Percentiles rank a stretch among this genome's conserved stretches.
Conservation (phyloP, 2,329 filamentous ascomycete genomes). For the Diaporthe citrichinensis region DNA sequence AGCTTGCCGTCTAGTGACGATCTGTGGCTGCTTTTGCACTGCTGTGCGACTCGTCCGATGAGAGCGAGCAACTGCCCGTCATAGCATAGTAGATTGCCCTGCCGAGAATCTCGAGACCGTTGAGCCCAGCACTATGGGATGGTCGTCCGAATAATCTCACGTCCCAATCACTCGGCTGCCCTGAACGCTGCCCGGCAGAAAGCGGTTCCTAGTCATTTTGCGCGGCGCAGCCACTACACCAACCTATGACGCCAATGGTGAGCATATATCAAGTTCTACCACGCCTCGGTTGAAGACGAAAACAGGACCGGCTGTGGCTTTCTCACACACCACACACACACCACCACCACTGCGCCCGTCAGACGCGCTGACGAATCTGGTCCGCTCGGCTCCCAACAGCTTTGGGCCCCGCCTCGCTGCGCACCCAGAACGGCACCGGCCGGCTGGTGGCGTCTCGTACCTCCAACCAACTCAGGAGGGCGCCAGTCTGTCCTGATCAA, state of each 20-base stretch:
- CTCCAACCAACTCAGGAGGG: not conserved
- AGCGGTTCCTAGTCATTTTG: not conserved
- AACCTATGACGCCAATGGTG: not conserved
- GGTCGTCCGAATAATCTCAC: conserved; percentile 6
- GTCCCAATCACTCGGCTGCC: not conserved
- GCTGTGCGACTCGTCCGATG: conserved; percentile 29
- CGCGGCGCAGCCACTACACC: not conserved
- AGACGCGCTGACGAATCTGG: conserved; percentile 15
- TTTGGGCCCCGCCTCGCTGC: not conserved
- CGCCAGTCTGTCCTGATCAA: conserved; percentile 27
- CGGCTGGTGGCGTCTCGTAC: conserved; percentile 20
- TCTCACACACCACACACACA: not conserved
- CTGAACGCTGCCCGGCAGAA: conserved; percentile 4
- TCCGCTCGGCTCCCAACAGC: conserved; percentile 18
- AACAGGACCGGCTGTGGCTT: not conserved
- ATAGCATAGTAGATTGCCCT: not conserved
- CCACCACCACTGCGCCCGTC: conserved; percentile 21
- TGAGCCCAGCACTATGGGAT: conserved; percentile 13
- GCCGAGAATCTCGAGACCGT: conserved; percentile 9
- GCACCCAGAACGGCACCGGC: conserved; percentile 25
- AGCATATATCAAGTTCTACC: not conserved
- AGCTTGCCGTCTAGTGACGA: conserved; percentile 23
- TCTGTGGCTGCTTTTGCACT: conserved; percentile 6
- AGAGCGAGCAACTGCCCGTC: conserved; percentile 1
- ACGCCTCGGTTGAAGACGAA: conserved; percentile 8